Base-by-base conservation (phyloP, 306 rosid genomes). In the Dalbergia oliveri region DNA sequence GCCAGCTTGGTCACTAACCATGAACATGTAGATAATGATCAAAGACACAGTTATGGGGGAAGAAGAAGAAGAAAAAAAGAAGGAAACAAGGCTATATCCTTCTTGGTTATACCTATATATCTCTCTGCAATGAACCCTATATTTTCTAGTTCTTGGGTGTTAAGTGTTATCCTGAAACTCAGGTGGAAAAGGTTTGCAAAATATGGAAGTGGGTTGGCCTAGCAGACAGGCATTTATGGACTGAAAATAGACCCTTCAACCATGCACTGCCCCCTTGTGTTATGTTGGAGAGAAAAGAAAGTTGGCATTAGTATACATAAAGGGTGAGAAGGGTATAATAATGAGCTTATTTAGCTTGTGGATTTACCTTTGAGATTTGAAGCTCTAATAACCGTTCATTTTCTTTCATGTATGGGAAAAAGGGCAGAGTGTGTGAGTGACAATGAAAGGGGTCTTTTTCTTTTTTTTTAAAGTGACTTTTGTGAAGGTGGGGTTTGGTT, bases 221-320 rank as follows among this genome's bases (percentile, higher is more conserved):
- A 77, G 66, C 60, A 64, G 81, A 77, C 57, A 62, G 73, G 78
- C 83, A 79, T 87, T 87, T 87, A 79, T 81, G 83, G 84, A 35
- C 61, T 33, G 39, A 79, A 86, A 83, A 79, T 72, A 72, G 92
- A 90, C 88, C 78, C 43, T 72, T 73, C 87, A 89, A 85, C 93
- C 81, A 81, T 79, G 37, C 63, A 62, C 31, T 26, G 31, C 31
- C 31, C 31, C 31, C 31, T 37, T 26, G 45, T 59, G 79, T 62
- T 21, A 3, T 47, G 21, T 34, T 56, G 56, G 62, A 71, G 69
- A 83, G 78, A 83, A 61, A 47, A 4, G 7, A 51, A 70, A 57
- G 31, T 26, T 26, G 21, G 21, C 13, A 51, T 5, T 37, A 37
- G 41, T 0, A 5, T 4, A 5, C 8, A 37, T 47, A 11, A 13